Evolutionary conservation across 352 stramenopile genomes (phyloP).

Genomic region (Thalassiosira exigua): DNA sequence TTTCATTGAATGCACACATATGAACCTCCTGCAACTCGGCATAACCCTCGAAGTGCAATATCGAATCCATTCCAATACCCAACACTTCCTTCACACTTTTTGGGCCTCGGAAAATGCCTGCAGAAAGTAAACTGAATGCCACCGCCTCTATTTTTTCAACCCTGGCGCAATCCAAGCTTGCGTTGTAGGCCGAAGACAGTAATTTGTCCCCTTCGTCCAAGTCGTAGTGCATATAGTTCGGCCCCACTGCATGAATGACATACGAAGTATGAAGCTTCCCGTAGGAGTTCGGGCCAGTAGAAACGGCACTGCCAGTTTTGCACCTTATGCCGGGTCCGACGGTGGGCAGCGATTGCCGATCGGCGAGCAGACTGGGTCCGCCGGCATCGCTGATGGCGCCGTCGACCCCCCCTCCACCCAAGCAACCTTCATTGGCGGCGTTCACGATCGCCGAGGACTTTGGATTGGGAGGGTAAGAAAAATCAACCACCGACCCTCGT

Average conservation of each 20-base stretch:
- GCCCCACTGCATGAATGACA: conserved; percentile 84
- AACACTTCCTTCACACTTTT: conserved; percentile 52
- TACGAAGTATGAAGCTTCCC: conserved; percentile 58
- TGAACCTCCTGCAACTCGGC: conserved; percentile 42
- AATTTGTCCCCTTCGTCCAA: conserved; percentile 34
- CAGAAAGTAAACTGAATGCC: conserved; percentile 67
- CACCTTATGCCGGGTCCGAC: conserved; percentile 53
- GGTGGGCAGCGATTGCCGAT: conserved; percentile 58
- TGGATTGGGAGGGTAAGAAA: conserved; percentile 15
- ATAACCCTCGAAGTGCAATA: conserved; percentile 58
- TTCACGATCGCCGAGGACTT: conserved; percentile 78
- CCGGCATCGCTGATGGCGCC: conserved; percentile 78
- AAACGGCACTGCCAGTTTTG: conserved; percentile 63
- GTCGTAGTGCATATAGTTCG: conserved; percentile 61
- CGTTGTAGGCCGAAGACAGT: conserved; percentile 58
- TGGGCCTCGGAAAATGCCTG: conserved; percentile 61
- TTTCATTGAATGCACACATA: conserved; percentile 47
- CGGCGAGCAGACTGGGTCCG: conserved; percentile 56
- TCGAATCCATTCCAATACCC: conserved; percentile 47
- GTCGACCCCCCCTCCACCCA: conserved; percentile 84
- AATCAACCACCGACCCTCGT: conserved; percentile 37
- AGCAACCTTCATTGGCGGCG: conserved; percentile 78
- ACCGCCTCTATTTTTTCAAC: conserved; percentile 25
- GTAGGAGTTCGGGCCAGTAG: conserved; percentile 71
- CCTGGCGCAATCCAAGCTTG: conserved; percentile 46